Percentiles rank a stretch among this genome's conserved stretches.
Conservation (phyloP, 495 filamentous ascomycete genomes). For the Aspergillus hancockii region DNA sequence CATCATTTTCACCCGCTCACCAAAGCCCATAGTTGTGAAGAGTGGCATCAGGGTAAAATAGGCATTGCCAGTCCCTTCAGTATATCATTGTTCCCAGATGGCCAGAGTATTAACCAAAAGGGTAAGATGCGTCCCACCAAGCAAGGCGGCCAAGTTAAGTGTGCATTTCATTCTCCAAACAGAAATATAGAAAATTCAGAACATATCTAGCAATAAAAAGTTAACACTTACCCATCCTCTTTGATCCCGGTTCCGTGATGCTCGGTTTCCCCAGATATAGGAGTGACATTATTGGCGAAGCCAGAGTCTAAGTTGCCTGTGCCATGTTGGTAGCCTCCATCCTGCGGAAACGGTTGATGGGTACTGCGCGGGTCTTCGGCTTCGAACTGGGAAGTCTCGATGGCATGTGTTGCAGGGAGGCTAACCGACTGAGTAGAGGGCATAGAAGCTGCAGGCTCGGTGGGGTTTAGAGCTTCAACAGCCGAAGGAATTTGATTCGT, state of each 20-base stretch:
- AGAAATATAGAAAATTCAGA: neutral
- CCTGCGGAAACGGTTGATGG: constrained; percentile 47
- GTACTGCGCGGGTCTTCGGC: constrained; percentile 29
- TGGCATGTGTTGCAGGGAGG: constrained; percentile 26
- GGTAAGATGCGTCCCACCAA: neutral
- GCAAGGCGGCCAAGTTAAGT: neutral
- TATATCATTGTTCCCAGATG: neutral
- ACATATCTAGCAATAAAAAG: neutral
- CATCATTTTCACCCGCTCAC: constrained; percentile 1
- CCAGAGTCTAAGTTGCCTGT: constrained; percentile 58
- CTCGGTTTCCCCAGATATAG: constrained; percentile 34
- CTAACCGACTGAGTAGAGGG: constrained; percentile 24
- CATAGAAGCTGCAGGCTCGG: constrained; percentile 25
- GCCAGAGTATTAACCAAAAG: neutral
- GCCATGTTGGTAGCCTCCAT: constrained; percentile 61
- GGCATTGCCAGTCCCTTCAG: neutral
- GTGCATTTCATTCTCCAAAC: neutral
- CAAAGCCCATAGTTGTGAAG: constrained; percentile 2
- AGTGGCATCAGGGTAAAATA: constrained; percentile 8
- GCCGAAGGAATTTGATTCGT: constrained; percentile 43
- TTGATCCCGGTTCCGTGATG: constrained; percentile 73
- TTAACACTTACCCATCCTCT: constrained; percentile 93
- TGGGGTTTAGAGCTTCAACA: constrained; percentile 32
- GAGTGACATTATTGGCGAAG: constrained; percentile 32
- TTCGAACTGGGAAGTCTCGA: constrained; percentile 47